Evolutionary conservation across 352 stramenopile species (phyloP).

Genomic region (Pythium inflatum): DNA sequence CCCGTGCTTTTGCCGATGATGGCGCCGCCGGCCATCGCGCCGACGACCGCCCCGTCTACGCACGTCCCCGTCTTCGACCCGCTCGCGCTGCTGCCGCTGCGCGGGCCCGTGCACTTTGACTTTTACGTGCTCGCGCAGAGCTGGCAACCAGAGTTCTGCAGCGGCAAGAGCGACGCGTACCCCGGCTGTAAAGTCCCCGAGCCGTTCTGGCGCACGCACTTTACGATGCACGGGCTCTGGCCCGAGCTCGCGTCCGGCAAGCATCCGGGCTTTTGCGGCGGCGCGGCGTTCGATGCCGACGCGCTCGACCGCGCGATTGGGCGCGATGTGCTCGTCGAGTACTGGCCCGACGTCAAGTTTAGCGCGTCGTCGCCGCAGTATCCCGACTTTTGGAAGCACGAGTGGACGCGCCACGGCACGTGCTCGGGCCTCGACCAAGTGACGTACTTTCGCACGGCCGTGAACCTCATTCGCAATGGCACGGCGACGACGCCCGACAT

Average conservation of each 20-base stretch:
- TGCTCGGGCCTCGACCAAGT: constrained; percentile 88
- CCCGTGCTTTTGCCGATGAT: constrained; percentile 1
- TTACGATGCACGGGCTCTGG: constrained; percentile 92
- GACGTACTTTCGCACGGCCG: constrained; percentile 82
- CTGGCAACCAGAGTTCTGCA: constrained; percentile 89
- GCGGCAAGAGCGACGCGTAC: constrained; percentile 54
- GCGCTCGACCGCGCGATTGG: constrained; percentile 68
- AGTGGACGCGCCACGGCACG: constrained; percentile 94
- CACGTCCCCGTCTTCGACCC: constrained; percentile 26
- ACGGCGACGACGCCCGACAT: constrained; percentile 64
- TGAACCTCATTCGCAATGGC: constrained; percentile 82
- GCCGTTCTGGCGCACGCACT: constrained; percentile 79
- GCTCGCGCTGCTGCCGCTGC: background rate
- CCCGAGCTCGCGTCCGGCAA: constrained; percentile 68
- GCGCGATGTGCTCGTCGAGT: constrained; percentile 70
- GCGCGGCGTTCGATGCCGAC: constrained; percentile 70
- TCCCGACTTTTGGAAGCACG: constrained; percentile 92
- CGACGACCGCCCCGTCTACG: background rate
- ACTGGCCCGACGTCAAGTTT: constrained; percentile 90
- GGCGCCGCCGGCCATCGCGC: background rate
- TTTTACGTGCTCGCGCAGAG: constrained; percentile 92
- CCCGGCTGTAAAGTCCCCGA: constrained; percentile 71
- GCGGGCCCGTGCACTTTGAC: constrained; percentile 52
- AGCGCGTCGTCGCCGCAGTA: constrained; percentile 51
- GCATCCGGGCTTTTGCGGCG: constrained; percentile 77